Percentiles rank a stretch among this genome's conserved stretches.
Conservation (phyloP, 2,329 filamentous ascomycete genomes). For the Cladosporium sp. region DNA sequence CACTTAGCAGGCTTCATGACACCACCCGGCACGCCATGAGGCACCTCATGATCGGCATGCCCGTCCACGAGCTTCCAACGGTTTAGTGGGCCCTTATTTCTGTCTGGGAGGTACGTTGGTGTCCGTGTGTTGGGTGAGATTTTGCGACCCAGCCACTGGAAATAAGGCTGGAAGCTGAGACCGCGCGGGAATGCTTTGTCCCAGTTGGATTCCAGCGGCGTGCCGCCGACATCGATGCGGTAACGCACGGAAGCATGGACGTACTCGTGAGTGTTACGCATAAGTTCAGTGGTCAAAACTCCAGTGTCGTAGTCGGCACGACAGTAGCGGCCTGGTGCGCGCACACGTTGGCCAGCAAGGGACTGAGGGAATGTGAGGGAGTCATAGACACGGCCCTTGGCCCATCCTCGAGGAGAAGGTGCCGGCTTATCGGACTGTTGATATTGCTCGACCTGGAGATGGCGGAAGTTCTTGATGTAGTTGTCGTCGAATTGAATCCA, state of each 20-base stretch:
- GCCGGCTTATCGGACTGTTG: constrained; percentile 20
- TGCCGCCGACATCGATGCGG: constrained; percentile 36
- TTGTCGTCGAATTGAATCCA: constrained; percentile 40
- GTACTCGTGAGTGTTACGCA: constrained; percentile 36
- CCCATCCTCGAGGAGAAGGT: constrained; percentile 31
- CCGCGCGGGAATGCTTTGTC: constrained; percentile 23
- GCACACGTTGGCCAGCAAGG: constrained; percentile 30
- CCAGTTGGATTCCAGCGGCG: constrained; percentile 31
- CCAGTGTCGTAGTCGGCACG: constrained; percentile 33
- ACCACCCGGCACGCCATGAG: constrained; percentile 1
- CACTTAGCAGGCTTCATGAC: constrained; percentile 5
- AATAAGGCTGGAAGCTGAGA: constrained; percentile 24
- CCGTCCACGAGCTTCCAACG: constrained; percentile 37
- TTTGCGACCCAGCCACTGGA: constrained; percentile 22
- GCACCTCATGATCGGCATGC: constrained; percentile 21
- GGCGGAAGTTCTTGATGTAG: constrained; percentile 33
- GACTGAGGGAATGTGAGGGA: constrained; percentile 37
- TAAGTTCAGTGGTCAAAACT: constrained; percentile 23
- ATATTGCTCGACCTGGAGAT: constrained; percentile 30
- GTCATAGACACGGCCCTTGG: constrained; percentile 37
- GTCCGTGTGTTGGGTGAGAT: constrained; percentile 28
- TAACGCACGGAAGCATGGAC: constrained; percentile 39
- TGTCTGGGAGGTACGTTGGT: constrained; percentile 21
- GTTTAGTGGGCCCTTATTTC: constrained; percentile 29
- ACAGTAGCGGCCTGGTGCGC: constrained; percentile 35